phyloP scores from a whole-genome alignment of 768 basidiomycete species.

The Amanita fuliginea region DNA sequence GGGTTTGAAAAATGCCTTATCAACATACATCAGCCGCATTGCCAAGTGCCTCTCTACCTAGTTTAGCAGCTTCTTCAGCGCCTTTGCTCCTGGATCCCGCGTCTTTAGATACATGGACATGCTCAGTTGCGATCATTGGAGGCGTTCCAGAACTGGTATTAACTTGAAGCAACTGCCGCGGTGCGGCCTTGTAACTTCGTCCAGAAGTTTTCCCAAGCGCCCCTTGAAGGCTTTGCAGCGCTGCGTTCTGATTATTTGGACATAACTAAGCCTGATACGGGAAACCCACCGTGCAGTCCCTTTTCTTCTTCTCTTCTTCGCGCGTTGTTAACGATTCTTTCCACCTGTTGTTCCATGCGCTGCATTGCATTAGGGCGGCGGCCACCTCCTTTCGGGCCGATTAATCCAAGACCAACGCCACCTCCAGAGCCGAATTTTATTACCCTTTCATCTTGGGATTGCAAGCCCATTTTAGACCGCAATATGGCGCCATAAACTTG shows the following conservation, averaged over 20 bases:
- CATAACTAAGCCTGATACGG: background rate
- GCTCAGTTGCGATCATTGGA: conserved; percentile 32
- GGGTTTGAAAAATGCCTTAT: background rate
- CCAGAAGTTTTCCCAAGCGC: conserved; percentile 93
- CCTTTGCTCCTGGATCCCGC: conserved; percentile 37
- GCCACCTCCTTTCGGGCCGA: conserved; percentile 46
- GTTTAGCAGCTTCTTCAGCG: conserved; percentile 63
- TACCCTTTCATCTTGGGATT: conserved; percentile 65
- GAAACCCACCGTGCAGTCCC: conserved; percentile 40
- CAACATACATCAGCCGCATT: conserved; percentile 40
- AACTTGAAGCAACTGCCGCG: conserved; percentile 89
- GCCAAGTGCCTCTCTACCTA: conserved; percentile 65
- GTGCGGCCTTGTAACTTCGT: conserved; percentile 92
- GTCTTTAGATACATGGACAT: conserved; percentile 45
- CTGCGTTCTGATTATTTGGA: conserved; percentile 20
- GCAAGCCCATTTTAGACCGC: conserved; percentile 67
- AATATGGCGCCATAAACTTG: conserved; percentile 87
- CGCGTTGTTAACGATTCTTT: conserved; percentile 89
- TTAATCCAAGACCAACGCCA: conserved; percentile 77
- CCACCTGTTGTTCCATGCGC: conserved; percentile 91
- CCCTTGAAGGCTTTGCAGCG: conserved; percentile 73
- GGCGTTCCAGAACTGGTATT: conserved; percentile 38
- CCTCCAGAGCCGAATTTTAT: conserved; percentile 77
- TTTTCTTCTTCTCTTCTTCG: conserved; percentile 82
- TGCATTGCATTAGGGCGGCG: conserved; percentile 82